Conservation (phyloP, 768 basidiomycete species). For the Serendipita indica region DNA sequence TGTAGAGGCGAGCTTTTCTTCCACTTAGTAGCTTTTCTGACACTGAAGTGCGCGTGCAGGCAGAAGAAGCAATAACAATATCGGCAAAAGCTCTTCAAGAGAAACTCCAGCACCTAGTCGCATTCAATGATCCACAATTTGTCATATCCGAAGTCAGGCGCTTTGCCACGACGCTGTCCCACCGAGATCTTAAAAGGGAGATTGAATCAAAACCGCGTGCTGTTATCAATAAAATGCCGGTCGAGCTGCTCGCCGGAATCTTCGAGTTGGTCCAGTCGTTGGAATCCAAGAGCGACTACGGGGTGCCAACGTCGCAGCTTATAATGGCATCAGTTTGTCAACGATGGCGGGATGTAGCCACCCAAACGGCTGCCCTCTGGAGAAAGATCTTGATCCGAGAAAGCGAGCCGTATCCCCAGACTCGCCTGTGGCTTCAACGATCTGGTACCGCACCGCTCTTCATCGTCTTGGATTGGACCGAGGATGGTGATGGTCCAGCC, state of each 20-base stretch:
- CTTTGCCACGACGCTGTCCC: neutral
- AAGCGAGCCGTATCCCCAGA: neutral
- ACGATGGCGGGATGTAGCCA: neutral
- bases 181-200: neutral
- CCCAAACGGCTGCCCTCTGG: neutral
- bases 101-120: neutral
- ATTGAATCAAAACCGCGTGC: neutral
- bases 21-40: no score
- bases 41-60: no score
- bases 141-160: neutral
- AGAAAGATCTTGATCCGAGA: neutral
- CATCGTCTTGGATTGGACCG: neutral
- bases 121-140: neutral
- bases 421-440: neutral
- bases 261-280: neutral
- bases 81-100: neutral
- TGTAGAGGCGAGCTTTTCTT: no score
- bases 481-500: neutral
- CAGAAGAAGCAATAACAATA: no score
- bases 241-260: neutral
- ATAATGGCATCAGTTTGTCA: neutral
- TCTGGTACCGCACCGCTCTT: neutral
- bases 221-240: neutral
- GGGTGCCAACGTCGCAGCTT: neutral
- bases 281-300: neutral